Percentiles rank a stretch among this genome's conserved stretches.
phyloP scores from a whole-genome alignment of 2,329 filamentous ascomycete species.

The Claviceps sp. region DNA sequence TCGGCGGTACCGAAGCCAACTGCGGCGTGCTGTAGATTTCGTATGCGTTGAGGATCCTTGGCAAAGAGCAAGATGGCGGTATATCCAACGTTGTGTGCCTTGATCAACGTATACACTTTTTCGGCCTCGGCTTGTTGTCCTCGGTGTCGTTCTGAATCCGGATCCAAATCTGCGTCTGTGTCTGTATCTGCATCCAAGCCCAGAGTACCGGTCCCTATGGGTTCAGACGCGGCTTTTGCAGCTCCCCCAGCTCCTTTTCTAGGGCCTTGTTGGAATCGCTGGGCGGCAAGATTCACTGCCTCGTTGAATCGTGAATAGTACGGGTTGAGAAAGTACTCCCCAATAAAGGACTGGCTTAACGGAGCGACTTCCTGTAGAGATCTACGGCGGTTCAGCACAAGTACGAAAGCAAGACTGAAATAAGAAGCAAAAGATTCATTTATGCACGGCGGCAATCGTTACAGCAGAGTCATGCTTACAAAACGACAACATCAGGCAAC shows the following conservation, averaged over 20 bases:
- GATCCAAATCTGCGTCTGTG: not conserved
- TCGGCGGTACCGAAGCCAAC: constrained; percentile 74
- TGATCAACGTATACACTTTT: constrained; percentile 53
- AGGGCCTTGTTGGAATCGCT: constrained; percentile 19
- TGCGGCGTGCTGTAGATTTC: constrained; percentile 59
- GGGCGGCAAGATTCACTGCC: constrained; percentile 57
- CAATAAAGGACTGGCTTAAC: constrained; percentile 71
- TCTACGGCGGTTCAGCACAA: constrained; percentile 19
- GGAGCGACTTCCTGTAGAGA: constrained; percentile 89
- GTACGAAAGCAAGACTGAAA: not conserved
- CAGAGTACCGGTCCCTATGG: constrained; percentile 7
- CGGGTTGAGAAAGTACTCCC: constrained; percentile 61
- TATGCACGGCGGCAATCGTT: too few relatives aligned
- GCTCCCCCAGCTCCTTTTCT: not conserved
- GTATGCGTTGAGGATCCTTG: constrained; percentile 45
- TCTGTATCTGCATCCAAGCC: not conserved
- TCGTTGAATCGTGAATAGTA: constrained; percentile 62
- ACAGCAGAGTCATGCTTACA: constrained; percentile 25
- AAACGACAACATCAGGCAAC: constrained; percentile 41
- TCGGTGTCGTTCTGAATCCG: not conserved
- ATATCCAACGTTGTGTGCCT: constrained; percentile 69
- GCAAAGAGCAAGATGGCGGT: constrained; percentile 82
- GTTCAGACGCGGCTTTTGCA: not conserved
- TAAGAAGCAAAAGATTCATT: not conserved
- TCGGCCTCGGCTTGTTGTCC: constrained; percentile 9